Base-by-base conservation (phyloP, 1,139 yeast genomes). In the Wickerhamomyces sp. region DNA sequence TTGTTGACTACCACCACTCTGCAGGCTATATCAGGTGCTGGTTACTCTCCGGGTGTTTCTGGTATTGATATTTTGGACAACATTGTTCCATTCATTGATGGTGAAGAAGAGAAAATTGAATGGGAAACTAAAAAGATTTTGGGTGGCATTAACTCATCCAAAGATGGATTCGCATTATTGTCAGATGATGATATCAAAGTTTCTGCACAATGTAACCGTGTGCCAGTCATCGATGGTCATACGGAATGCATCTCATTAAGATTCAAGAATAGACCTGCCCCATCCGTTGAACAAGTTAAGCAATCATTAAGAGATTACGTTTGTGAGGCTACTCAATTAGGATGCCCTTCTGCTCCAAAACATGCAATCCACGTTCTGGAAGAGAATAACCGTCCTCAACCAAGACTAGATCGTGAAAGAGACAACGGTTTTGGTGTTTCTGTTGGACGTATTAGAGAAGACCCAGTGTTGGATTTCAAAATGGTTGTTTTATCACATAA, bases 1-100 rank as follows among this genome's bases (percentile, higher is more conserved):
- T 75, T 82, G 25, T 75, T 90, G 55, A 82, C 96, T 26, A 79
- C 96, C 38, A 89, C 97, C 42, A 92, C 98, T 15, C 67, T 92
- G 65, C 99, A 92, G 65, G 98, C 98, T 33, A 87, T 92, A 49
- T 89, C 97, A 8, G 99, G 99, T 52, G 98, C 95, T 21, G 99
- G 99, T 3, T 92, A 87, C 64, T 86, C 96, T 13, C 99, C 99
- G 34, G 99, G 99, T 61, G 96, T 90, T 39, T 79, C 96, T 21
- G 94, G 95, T 45, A 90, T 92, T 66, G 97, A 92, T 60, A 81
- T 92, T 39, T 74, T 92, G 56, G 99, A 92, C 67, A 92, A 92
- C 68, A 75, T 92, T 52, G 88, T 92, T 41, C 99, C 99, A 35
- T 90, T 70, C 72, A 92, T 92, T 58, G 75, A 92, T 46, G 97